Base-by-base conservation (phyloP, 176 grass and related monocot genomes). In the Aegilops tauschii region DNA sequence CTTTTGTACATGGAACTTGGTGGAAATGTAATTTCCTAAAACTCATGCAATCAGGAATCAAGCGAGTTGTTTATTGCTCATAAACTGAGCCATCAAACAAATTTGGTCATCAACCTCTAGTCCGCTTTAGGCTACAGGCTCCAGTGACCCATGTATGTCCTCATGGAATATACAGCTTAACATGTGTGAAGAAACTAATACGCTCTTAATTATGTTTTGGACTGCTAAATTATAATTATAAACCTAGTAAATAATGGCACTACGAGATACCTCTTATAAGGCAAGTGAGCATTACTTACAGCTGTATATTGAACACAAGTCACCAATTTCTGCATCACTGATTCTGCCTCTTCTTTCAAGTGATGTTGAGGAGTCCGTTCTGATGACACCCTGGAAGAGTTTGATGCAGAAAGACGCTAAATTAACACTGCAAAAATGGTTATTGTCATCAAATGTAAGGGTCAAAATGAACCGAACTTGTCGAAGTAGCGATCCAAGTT, bases 401-500 rank as follows among this genome's bases (percentile, higher is more conserved):
- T 62, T 58, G 85, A 76, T 37, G 73, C 29, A 83, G 59, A 50
- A 80, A 61, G 30, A 9, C 1, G 31, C 16, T 71, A 86, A 73
- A 63, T 76, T 77, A 81, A 77, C 31, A 56, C 25, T 4, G 42
- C 13, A 87, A 84, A 59, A 21, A 86, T n/a, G 45, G 12, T 90
- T 79, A 50, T 29, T 32, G 47, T 39, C 61, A 87, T 36, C 17
- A 58, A 79, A 78, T 52, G 13, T 18, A 83, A 56, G 61, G 61
- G 23, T 23, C 32, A 78, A 87, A 75, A 82, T 73, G 77, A 87
- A 83, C 65, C 79, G 66, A 91, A 99, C 97, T 94, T 96, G 62
- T 96, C 92, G 66, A 99, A 99, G 78, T 99, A 99, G 40, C 94
- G 97, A 25, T 96, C 97, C 84, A 99, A 87, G 36, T 94, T 93